phyloP scores from a whole-genome alignment of 2,329 filamentous ascomycete genomes.

The Aspergillus brasiliensis region DNA sequence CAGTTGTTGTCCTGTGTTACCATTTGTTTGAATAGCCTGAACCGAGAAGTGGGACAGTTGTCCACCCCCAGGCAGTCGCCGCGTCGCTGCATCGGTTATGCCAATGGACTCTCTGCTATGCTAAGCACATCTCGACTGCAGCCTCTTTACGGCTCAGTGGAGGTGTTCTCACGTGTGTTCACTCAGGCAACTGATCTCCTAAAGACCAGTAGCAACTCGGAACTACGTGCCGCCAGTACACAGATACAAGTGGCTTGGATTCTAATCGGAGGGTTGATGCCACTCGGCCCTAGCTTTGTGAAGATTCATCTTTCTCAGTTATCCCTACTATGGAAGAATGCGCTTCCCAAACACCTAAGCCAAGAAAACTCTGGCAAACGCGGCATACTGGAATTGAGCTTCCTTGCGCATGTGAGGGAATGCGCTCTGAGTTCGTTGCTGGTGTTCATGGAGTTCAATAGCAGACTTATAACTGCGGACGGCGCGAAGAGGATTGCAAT shows the following conservation, averaged over 20 bases:
- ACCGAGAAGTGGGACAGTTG: slow-evolving; percentile 78
- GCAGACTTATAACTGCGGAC: slow-evolving; percentile 85
- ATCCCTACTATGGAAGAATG: slow-evolving; percentile 94
- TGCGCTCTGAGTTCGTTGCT: slow-evolving; percentile 90
- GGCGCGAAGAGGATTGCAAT: slow-evolving; percentile 88
- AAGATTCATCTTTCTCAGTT: slow-evolving; percentile 97
- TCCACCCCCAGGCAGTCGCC: slow-evolving; percentile 75
- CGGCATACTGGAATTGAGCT: slow-evolving; percentile 84
- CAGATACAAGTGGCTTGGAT: slow-evolving; percentile 99
- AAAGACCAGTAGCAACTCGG: slow-evolving; percentile 88
- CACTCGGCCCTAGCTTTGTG: slow-evolving; percentile 94
- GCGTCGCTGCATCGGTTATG: slow-evolving; percentile 83
- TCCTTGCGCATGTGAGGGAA: slow-evolving; percentile 90
- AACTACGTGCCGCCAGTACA: slow-evolving; percentile 85
- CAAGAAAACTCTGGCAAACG: slow-evolving; percentile 86
- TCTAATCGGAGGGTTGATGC: slow-evolving; percentile 93
- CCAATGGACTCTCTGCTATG: slow-evolving; percentile 86
- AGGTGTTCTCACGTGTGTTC: slow-evolving; percentile 89
- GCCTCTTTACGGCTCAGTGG: slow-evolving; percentile 90
- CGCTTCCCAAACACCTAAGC: slow-evolving; percentile 87
- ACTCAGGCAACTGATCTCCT: slow-evolving; percentile 88
- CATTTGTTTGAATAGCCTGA: slow-evolving; percentile 94
- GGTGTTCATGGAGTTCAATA: slow-evolving; percentile 92
- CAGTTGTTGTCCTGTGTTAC: slow-evolving; percentile 89
- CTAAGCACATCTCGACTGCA: slow-evolving; percentile 86